Conservation (phyloP, 108 stramenopile genomes). For the Discostella pseudostelligera region DNA sequence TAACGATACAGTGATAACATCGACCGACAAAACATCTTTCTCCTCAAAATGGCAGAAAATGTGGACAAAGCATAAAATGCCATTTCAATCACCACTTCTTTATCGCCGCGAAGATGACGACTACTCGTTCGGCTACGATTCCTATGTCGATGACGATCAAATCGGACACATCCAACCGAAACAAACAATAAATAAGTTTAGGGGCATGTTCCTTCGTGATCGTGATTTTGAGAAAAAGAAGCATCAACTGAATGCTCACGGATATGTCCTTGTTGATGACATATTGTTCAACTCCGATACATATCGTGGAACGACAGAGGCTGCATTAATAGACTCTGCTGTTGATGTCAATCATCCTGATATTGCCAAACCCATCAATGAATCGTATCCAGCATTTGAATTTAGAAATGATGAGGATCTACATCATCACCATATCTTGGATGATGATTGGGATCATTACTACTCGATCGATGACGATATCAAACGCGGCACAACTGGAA, state of each 20-base stretch:
- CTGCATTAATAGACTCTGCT: neutral
- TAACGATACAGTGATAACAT: neutral
- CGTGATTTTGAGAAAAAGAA: neutral
- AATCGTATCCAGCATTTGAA: slow-evolving; percentile 1
- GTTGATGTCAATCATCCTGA: slow-evolving; percentile 6
- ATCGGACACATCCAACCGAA: neutral
- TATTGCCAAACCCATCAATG: slow-evolving; percentile 2
- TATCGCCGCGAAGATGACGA: slow-evolving; percentile 34
- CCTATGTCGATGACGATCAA: slow-evolving; percentile 17
- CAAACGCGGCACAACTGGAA: slow-evolving; percentile 29
- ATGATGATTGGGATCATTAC: slow-evolving; percentile 51
- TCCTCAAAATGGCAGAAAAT: slow-evolving; percentile 16
- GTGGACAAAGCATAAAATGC: slow-evolving; percentile 33
- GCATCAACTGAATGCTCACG: slow-evolving; percentile 25
- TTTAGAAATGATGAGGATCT: slow-evolving; percentile 19
- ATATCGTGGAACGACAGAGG: slow-evolving; percentile 6
- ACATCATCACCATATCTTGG: slow-evolving; percentile 21
- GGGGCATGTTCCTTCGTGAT: slow-evolving; percentile 18
- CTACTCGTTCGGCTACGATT: slow-evolving; percentile 1
- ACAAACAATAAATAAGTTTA: neutral
- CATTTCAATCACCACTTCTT: slow-evolving; percentile 35
- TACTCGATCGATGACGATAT: slow-evolving; percentile 61
- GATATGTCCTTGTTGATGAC: slow-evolving; percentile 52
- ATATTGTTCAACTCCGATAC: slow-evolving; percentile 20
- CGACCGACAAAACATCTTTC: neutral